Evolutionary conservation across 345 rosid genomes (phyloP), one percentile per base, ranked within the genome.

Genomic region (Populus deltoides): DNA sequence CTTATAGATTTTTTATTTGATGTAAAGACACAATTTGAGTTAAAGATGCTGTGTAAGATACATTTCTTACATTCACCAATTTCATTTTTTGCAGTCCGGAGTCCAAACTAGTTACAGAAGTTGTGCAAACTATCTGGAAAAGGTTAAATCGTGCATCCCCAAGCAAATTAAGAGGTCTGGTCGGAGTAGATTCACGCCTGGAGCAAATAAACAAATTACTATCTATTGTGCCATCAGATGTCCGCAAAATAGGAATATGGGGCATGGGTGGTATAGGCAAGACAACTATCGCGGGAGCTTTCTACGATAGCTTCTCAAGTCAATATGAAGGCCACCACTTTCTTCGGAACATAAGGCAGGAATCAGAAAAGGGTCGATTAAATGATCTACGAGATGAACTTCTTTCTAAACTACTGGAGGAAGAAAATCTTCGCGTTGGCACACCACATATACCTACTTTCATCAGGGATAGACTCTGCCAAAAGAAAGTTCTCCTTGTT

Each of bases 241-340:
- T 75, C 29, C 33, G 45, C n/a, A 6, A 25, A 8, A 35, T 65
- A 15, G 77, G 77, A 17, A 75, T 75, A 5, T 75, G 71, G 71
- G 75, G 33, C 33, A 31, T 10, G 47, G 47, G 47, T 36, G 67
- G 75, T 16, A 33, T 73, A 0, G 75, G 75, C 20, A 69, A 69
- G 41, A 69, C 63, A 36, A 74, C 77, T 13, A n/a, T 75, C 8
- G 77, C 77, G 8, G 35, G 16, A 65, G 51, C 59, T 27, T 45
- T 75, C 15, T 75, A 6, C 38, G 12, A 43, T 2, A 16, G 7
- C 17, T 2, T 75, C 27, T 75, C 57, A 1, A 3, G 3, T 27
- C 36, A 75, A 31, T 75, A n/a, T 45, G 70, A 66, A 63, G 66
- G 25, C 7, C 1, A 6, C 18, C 27, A 70, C 70, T 75, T 75